Evolutionary conservation across 2,329 filamentous ascomycete genomes (phyloP).

Genomic region (Paraphoma sp.): DNA sequence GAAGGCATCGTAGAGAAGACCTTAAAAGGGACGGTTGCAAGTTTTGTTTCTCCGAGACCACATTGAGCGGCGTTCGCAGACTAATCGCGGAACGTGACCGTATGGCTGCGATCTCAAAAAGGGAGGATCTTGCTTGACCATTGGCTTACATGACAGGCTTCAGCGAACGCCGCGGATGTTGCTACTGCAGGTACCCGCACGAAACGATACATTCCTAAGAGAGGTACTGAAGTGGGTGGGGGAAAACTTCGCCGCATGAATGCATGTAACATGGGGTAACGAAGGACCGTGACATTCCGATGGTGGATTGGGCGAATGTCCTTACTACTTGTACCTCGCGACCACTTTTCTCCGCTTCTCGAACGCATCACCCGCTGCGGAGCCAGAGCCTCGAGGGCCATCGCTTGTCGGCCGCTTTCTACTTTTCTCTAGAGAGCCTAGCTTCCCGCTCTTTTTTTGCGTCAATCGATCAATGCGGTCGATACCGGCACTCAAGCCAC

Average conservation of each 20-base stretch:
- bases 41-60: too few relatives aligned
- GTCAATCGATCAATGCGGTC: conserved; percentile 88
- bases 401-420: conserved; percentile 81
- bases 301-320: background rate
- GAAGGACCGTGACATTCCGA: background rate
- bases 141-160: too few relatives aligned
- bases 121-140: background rate
- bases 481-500: conserved; percentile 80
- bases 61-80: too few relatives aligned
- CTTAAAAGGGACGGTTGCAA: too few relatives aligned
- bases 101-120: too few relatives aligned
- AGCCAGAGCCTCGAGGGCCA: conserved; percentile 70
- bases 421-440: conserved; percentile 77
- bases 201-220: background rate
- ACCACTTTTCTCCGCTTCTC: conserved; percentile 54
- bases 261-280: background rate
- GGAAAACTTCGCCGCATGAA: background rate
- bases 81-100: too few relatives aligned
- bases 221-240: background rate
- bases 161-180: background rate
- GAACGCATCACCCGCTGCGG: conserved; percentile 75
- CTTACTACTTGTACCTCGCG: conserved; percentile 27
- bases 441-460: conserved; percentile 64
- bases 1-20: too few relatives aligned
- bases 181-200: conserved; percentile 5